Conservation (phyloP, 139 green algal species). For the Trebouxia sp. region DNA sequence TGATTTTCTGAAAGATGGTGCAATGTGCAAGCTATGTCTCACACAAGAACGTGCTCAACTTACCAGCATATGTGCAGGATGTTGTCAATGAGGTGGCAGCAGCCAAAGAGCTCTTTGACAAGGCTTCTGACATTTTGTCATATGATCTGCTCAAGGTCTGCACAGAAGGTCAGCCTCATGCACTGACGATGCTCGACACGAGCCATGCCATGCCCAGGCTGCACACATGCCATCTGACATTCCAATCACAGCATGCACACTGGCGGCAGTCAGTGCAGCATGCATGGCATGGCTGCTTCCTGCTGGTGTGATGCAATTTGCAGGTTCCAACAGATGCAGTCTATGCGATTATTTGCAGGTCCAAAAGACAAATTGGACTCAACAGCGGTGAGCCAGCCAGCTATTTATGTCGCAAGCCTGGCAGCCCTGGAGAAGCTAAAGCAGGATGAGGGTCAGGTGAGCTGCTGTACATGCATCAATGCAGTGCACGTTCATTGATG, state of each 20-base stretch:
- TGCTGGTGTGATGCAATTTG: background rate
- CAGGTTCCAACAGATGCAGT: background rate
- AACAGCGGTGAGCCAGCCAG: constrained; percentile 93
- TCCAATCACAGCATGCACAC: background rate
- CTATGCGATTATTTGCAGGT: constrained; percentile 43
- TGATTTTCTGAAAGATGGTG: no score
- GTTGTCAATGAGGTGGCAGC: constrained; percentile 77
- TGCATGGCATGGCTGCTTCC: no score
- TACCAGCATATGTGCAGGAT: no score
- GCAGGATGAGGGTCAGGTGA: constrained; percentile 51
- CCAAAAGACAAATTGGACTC: constrained; percentile 97
- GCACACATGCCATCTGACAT: background rate
- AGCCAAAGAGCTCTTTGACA: constrained; percentile 93
- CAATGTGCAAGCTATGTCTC: no score
- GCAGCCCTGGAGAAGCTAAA: constrained; percentile 96
- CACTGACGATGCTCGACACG: no score
- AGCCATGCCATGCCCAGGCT: no score
- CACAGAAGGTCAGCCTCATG: constrained; percentile 55
- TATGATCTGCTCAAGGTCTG: constrained; percentile 98
- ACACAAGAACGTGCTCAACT: no score
- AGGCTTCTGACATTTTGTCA: constrained; percentile 92
- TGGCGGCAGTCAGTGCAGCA: background rate
- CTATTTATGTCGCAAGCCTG: constrained; percentile 96
- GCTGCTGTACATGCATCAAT: no score
- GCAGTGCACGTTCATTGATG: no score